Conservation (phyloP, 345 rosid species). For the Citrus sp. region DNA sequence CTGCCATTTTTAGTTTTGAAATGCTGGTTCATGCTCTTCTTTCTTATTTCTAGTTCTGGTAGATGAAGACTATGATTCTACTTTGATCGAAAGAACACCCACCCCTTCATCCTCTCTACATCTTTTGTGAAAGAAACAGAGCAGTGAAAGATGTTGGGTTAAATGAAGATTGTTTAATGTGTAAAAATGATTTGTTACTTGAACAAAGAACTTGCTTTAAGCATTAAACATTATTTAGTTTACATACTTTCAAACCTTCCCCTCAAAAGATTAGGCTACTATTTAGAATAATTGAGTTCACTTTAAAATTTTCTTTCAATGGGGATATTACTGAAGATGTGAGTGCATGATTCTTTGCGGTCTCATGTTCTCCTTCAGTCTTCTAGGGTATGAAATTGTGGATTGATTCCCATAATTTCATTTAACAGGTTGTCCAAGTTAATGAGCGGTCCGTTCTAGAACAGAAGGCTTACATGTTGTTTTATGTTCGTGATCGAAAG, state of each 20-base stretch:
- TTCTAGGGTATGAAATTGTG: neutral
- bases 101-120: neutral
- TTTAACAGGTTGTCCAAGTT: constrained; percentile 75
- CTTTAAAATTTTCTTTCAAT: neutral
- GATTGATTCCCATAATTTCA: constrained; percentile 1
- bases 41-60: constrained; percentile 8
- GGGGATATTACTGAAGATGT: neutral
- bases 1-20: constrained; percentile 14
- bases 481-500: constrained; percentile 89
- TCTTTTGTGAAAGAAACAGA: neutral
- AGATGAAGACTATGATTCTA: constrained; percentile 3
- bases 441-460: constrained; percentile 71
- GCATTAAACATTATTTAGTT: neutral
- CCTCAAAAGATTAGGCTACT: too few relatives aligned
- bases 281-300: neutral
- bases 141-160: neutral
- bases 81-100: constrained; percentile 4
- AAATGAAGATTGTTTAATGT: neutral
- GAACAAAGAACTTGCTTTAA: neutral
- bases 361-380: neutral
- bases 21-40: constrained; percentile 10
- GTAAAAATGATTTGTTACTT: neutral
- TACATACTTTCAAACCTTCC: neutral
- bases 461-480: constrained; percentile 97
- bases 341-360: neutral